Conservation (phyloP, 164 flowering plant genomes). For the Chimonanthus praecox region DNA sequence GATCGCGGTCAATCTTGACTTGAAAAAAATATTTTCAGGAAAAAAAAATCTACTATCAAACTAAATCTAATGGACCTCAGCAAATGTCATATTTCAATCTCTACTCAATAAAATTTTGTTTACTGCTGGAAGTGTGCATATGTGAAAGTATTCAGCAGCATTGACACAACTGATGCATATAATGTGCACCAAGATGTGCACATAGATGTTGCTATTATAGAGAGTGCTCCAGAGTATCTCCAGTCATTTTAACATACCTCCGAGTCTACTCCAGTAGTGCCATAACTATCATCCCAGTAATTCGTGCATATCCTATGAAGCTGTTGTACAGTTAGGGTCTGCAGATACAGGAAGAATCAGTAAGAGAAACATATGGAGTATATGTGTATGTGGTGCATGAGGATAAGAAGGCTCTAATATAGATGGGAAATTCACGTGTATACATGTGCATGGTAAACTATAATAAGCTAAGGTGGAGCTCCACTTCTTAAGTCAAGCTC, state of each 20-base stretch:
- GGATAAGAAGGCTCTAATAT: too few relatives aligned
- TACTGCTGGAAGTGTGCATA: not conserved
- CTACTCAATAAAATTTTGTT: too few relatives aligned
- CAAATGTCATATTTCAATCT: too few relatives aligned
- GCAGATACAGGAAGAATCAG: constrained; percentile 16
- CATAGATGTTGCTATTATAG: too few relatives aligned
- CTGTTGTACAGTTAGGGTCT: constrained; percentile 71
- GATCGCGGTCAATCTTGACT: too few relatives aligned
- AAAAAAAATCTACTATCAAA: too few relatives aligned
- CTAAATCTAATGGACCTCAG: too few relatives aligned
- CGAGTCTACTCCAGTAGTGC: constrained; percentile 55
- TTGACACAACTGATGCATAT: not conserved
- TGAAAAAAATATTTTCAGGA: too few relatives aligned
- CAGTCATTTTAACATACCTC: constrained; percentile 35
- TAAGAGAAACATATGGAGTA: not conserved
- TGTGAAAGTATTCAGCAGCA: not conserved
- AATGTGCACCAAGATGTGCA: not conserved
- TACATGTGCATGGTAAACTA: too few relatives aligned
- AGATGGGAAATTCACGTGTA: too few relatives aligned
- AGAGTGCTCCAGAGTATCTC: not conserved
- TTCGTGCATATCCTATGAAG: constrained; percentile 70
- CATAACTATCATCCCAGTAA: constrained; percentile 62
- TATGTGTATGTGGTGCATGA: not conserved
- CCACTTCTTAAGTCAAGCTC: too few relatives aligned
- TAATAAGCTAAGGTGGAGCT: too few relatives aligned